Base-by-base conservation (phyloP, 1,139 yeast species). In the Candida sanyaensis region DNA sequence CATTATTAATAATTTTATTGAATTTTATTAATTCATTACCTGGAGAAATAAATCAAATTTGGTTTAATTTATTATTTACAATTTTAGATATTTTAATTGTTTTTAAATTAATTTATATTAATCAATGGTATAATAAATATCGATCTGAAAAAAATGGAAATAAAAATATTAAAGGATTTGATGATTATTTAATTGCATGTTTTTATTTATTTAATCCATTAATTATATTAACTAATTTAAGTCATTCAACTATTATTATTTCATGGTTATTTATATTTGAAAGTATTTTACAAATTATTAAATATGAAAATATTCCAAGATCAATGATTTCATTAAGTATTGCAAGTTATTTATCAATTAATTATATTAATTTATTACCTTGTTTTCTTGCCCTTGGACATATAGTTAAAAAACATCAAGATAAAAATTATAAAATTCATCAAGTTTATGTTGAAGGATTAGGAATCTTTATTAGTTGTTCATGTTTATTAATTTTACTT, bases 131-230 rank as follows among this genome's bases (percentile, higher is more conserved):
- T 57, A 62, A 67, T 45, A 48, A 50, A n/a, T 62, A 66, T 49
- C 78, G 61, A 43, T 53, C 59, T 5, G 51, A 59, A 40, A 52
- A 65, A 37, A 52, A 51, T 1, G 48, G 63, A 43, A 34, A 53
- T 48, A 41, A 45, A 37, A 40, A 56, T 34, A 54, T 37, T 9
- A 29, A 21, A 3, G 68, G 66, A 0, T 69, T 73, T 50, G 58
- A 69, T 34, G 73, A 76, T 37, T 73, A 73, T 62, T 61, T 80
- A 41, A 73, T 85, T 24, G 81, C 84, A 0, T 68, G 84, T 13
- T 76, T 87, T 50, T 92, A 87, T 62, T 74, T 88, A 43, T 78
- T 90, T 63, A 93, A 91, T 61, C 99, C 99, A 2, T 73, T 92
- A 59, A 69, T 84, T 10, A 66, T 92, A 1, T 65, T 90, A 48